A percentile compares a stretch with the other conserved stretches of the same genome.
phyloP scores from a whole-genome alignment of 495 filamentous ascomycete species.

The Lindgomyces ingoldianus region DNA sequence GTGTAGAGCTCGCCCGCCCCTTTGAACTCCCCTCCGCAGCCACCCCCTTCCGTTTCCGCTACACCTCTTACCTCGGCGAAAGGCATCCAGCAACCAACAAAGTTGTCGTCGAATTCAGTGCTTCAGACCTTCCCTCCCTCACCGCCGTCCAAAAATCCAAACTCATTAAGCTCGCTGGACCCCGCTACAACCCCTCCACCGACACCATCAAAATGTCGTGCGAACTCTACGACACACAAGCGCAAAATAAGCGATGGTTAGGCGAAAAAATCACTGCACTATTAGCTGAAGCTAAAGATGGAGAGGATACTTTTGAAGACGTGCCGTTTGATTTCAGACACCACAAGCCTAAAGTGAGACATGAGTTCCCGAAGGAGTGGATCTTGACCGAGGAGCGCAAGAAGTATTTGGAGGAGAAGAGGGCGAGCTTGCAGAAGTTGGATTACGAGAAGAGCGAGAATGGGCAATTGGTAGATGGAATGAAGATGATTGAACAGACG shows the following conservation, averaged over 20 bases:
- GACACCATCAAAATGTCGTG: slow-evolving; percentile 86
- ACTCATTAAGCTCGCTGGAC: slow-evolving; percentile 80
- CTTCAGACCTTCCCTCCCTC: slow-evolving; percentile 66
- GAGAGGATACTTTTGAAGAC: slow-evolving; percentile 79
- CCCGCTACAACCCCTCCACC: slow-evolving; percentile 87
- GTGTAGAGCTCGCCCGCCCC: slow-evolving; percentile 72
- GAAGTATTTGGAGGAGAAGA: slow-evolving; percentile 60
- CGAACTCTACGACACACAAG: slow-evolving; percentile 81
- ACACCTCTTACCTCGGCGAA: slow-evolving; percentile 97
- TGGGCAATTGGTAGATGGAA: slow-evolving; percentile 59
- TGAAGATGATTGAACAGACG: slow-evolving; percentile 51
- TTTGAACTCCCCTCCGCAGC: slow-evolving; percentile 70
- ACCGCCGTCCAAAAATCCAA: slow-evolving; percentile 69
- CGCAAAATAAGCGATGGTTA: slow-evolving; percentile 95
- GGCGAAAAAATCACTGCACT: slow-evolving; percentile 73
- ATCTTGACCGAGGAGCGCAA: slow-evolving; percentile 69
- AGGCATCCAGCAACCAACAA: slow-evolving; percentile 87
- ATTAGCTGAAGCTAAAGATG: slow-evolving; percentile 71
- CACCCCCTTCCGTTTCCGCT: slow-evolving; percentile 82
- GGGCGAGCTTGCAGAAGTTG: slow-evolving; percentile 51
- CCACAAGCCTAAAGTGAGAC: slow-evolving; percentile 67
- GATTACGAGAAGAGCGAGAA: slow-evolving; percentile 52
- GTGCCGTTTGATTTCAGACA: slow-evolving; percentile 89
- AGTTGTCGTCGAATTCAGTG: slow-evolving; percentile 86
- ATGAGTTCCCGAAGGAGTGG: slow-evolving; percentile 80